Conservation (phyloP, 805 yeast species). For the Saccharomycopsis sp. region DNA sequence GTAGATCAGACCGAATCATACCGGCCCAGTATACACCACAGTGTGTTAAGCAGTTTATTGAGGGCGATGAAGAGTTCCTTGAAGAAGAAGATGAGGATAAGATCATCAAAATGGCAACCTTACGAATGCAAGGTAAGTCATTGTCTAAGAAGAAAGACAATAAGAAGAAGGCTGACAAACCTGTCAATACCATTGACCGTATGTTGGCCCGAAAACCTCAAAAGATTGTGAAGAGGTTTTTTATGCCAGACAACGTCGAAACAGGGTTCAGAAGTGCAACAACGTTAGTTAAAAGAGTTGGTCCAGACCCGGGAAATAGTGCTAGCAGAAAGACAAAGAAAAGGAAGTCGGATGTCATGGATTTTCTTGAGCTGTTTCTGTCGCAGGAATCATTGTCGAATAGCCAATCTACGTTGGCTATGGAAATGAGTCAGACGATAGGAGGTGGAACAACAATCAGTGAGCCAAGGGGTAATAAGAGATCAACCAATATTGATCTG, state of each 20-base stretch:
- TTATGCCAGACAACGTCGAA: constrained; percentile 68
- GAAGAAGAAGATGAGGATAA: constrained; percentile 55
- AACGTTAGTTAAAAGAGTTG: constrained; percentile 34
- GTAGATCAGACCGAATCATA: constrained; percentile 56
- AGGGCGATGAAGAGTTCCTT: constrained; percentile 65
- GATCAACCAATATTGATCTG: not conserved
- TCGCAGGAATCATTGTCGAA: not conserved
- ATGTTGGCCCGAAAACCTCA: constrained; percentile 1
- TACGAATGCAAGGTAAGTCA: constrained; percentile 44
- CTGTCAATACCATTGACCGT: not conserved
- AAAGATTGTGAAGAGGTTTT: constrained; percentile 41
- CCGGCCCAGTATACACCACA: constrained; percentile 52
- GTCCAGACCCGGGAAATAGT: not conserved
- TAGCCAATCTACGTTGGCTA: not conserved
- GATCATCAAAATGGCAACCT: constrained; percentile 61
- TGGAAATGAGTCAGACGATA: not conserved
- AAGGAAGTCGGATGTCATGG: constrained; percentile 7
- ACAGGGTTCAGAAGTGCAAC: constrained; percentile 57
- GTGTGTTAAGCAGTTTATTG: constrained; percentile 50
- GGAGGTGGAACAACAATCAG: not conserved
- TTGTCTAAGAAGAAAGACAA: constrained; percentile 19
- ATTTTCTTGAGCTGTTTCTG: constrained; percentile 2
- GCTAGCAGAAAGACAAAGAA: not conserved
- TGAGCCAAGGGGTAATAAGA: not conserved
- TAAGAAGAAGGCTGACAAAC: constrained; percentile 20